A percentile compares a stretch with the other conserved stretches of the same genome.
phyloP scores from a whole-genome alignment of 208 protist species.

The Trypanosoma melophagium region DNA sequence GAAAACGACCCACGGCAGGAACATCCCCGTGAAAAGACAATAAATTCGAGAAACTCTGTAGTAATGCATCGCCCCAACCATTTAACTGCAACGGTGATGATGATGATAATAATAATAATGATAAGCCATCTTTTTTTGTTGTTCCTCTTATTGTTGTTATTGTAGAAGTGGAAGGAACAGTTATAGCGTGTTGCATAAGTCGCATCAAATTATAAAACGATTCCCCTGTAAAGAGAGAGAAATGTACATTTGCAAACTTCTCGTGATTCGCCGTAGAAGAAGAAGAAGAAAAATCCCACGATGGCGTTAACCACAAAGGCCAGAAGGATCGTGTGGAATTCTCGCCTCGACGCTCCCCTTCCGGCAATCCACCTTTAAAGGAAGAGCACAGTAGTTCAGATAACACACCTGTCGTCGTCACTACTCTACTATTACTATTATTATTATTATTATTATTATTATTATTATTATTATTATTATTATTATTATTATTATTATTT shows the following conservation, averaged over 20 bases:
- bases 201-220: constrained; percentile 17
- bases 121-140: background rate
- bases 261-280: background rate
- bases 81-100: background rate
- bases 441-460: no score
- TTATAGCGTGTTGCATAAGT: constrained; percentile 11
- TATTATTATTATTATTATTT: background rate
- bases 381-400: no score
- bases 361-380: no score
- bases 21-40: constrained; percentile 23
- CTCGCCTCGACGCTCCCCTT: no score
- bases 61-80: constrained; percentile 10
- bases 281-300: background rate
- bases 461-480: no score
- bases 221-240: constrained; percentile 8
- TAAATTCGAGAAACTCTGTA: constrained; percentile 6
- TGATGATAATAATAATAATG: background rate
- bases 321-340: no score
- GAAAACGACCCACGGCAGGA: constrained; percentile 19
- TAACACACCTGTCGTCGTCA: no score
- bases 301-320: background rate
- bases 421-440: background rate
- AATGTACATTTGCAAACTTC: background rate
- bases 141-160: background rate
- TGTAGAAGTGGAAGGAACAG: no score